Evolutionary conservation across 345 rosid genomes (phyloP).

Genomic region (Geranium rotundifolium): DNA sequence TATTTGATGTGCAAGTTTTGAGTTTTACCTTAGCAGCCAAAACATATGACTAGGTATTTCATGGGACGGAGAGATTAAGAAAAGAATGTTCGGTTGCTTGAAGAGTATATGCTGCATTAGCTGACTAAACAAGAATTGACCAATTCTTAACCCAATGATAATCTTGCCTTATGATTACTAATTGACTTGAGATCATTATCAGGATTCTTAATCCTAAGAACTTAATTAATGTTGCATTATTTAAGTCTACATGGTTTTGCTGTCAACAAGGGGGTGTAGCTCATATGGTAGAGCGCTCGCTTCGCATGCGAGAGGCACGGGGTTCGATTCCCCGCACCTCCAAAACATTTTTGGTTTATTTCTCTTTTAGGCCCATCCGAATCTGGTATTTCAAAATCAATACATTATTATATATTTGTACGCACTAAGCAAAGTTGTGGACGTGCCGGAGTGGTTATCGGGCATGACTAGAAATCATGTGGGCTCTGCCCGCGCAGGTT

Average conservation of each 20-base stretch:
- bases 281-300: constrained; percentile 99
- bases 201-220: neutral
- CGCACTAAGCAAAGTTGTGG: constrained; percentile 17
- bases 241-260: too few species aligned
- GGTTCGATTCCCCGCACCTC: constrained; percentile 98
- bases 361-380: too few species aligned
- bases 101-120: neutral
- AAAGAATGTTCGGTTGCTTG: neutral
- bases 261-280: constrained; percentile 47
- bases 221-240: too few species aligned
- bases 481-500: constrained; percentile 93
- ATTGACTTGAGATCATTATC: neutral
- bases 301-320: constrained; percentile 99
- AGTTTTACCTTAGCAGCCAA: too few species aligned
- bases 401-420: too few species aligned
- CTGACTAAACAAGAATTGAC: too few species aligned
- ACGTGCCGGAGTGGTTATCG: constrained; percentile 98
- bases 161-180: too few species aligned
- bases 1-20: neutral
- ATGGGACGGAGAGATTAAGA: neutral
- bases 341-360: constrained; percentile 10
- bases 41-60: too few species aligned
- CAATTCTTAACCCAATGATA: neutral
- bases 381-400: too few species aligned
- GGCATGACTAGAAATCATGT: constrained; percentile 98